These are phyloP conservation scores for Papilionanthe hybrid DNA, from an alignment of 116 monocot genomes.

Conservation along the genomic window DNA sequence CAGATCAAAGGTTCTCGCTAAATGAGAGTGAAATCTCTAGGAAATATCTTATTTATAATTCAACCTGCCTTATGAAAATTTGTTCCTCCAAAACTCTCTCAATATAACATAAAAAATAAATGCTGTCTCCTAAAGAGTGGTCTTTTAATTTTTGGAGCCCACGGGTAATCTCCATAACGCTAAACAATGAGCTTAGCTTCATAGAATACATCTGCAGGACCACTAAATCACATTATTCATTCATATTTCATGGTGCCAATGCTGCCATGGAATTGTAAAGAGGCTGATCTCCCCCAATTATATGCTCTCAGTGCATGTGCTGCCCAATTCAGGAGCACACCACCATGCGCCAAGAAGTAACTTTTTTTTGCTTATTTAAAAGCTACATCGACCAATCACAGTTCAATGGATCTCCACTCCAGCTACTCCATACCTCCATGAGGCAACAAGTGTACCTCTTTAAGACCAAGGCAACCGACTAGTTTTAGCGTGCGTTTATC, in stretches of 20 bases:
- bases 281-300: background rate
- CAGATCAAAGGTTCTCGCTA: no score
- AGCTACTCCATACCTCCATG: background rate
- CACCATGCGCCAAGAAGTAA: background rate
- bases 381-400: background rate
- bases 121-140: no score
- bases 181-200: slow-evolving; percentile 3
- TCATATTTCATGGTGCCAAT: background rate
- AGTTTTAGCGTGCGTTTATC: background rate
- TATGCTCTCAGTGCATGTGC: background rate
- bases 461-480: background rate
- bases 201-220: background rate
- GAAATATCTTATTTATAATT: no score
- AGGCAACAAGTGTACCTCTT: background rate
- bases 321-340: background rate
- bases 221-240: no score
- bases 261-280: background rate
- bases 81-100: no score
- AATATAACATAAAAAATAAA: no score
- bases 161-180: background rate
- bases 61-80: no score
- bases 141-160: no score
- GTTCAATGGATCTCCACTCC: background rate
- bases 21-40: no score
- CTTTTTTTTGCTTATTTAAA: no score